Evolutionary conservation across 345 rosid species (phyloP), one percentile per base, ranked within the genome.

Genomic region (Gossypium raimondii): DNA sequence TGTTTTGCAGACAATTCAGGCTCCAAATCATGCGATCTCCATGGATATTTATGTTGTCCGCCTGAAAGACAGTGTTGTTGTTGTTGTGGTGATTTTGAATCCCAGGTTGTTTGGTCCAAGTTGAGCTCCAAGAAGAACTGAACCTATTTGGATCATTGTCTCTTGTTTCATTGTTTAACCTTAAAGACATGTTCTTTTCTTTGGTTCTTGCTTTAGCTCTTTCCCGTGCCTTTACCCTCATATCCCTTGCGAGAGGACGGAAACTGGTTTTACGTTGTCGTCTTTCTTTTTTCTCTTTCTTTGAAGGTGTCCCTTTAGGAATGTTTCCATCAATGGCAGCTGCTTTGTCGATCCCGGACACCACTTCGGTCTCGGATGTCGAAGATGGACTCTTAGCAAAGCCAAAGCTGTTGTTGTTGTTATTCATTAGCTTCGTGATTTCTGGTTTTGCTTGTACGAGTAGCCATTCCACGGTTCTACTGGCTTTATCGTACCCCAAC

Each of bases 381-480:
- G 85, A 85, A 72, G 89, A 85, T 13, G 86, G 73, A 74, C 80
- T 79, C 67, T 77, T 80, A 9, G 66, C 61, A 14, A 16, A 45
- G 7, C 2, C 72, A 53, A 45, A 45, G 44, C 75, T 76, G 53
- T 11, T 51, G 44, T 79, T 29, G 67, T 62, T 44, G 62, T 56
- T 22, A 25, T 75, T 77, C 72, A 73, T 55, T 22, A 92, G 84
- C 60, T 89, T 87, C 70, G 77, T 79, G 80, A 91, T 93, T 60
- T 88, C 92, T 0, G 86, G 41, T 67, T 79, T 86, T 0, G 98
- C 84, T 67, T 89, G 91, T 29, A 72, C 50, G 38, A 93, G 91
- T 14, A 93, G 70, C 98, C 98, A 93, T 29, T 91, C 93, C 2
- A 93, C 93, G 14, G 97, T 91, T 72, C 87, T 90, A 70, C 97